These are phyloP conservation scores for Mycena crocata DNA, from an alignment of 768 basidiomycete genomes.

Conservation along the genomic window DNA sequence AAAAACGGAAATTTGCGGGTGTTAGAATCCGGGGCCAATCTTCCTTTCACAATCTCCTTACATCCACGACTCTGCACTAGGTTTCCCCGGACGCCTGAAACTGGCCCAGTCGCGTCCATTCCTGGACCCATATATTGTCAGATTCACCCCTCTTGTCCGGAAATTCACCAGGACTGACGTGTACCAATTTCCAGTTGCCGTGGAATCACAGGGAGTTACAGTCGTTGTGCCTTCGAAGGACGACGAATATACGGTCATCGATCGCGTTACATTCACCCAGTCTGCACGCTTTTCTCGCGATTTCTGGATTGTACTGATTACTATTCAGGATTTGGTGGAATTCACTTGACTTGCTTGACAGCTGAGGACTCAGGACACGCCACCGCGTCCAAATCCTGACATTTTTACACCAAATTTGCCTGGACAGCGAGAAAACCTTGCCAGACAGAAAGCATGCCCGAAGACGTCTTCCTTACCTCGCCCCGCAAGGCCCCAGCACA, in stretches of 20 bases:
- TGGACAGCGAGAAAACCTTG: background rate
- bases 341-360: background rate
- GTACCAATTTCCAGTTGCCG: background rate
- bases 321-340: background rate
- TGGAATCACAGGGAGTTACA: background rate
- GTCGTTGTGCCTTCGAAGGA: background rate
- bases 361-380: background rate
- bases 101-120: conserved; percentile 13
- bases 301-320: background rate
- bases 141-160: background rate
- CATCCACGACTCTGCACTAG: background rate
- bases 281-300: background rate
- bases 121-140: background rate
- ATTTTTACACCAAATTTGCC: background rate
- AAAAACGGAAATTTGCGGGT: too few relatives aligned
- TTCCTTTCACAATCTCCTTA: conserved; percentile 20
- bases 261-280: background rate
- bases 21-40: background rate
- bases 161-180: background rate
- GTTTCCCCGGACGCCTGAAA: background rate
- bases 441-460: conserved; percentile 16
- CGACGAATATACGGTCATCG: background rate
- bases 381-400: background rate
- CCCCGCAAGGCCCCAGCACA: conserved; percentile 36
- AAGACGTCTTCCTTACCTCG: conserved; percentile 32